Conservation (phyloP, 169 alveolate species). For the Plasmodium yoelii region DNA sequence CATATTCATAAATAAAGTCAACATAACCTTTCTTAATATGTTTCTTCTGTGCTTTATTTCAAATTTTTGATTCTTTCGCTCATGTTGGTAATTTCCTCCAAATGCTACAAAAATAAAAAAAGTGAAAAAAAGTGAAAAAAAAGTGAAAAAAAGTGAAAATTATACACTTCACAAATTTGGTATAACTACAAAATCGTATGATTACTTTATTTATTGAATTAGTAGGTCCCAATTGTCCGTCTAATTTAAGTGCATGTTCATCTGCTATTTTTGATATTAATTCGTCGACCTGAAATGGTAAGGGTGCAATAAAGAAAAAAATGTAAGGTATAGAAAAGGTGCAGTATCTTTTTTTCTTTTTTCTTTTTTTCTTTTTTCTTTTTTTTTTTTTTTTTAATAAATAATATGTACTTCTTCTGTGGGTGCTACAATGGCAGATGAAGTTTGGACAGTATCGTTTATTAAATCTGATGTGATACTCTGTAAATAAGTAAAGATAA, state of each 20-base stretch:
- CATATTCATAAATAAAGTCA: too few relatives aligned
- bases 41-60: slow-evolving; percentile 4
- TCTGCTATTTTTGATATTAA: slow-evolving; percentile 71
- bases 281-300: slow-evolving; percentile 38
- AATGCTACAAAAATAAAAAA: slow-evolving; percentile 39
- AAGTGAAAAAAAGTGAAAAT: too few relatives aligned
- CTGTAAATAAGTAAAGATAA: slow-evolving; percentile 10
- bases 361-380: slow-evolving; percentile 1
- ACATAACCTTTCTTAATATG: background rate
- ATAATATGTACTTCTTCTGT: slow-evolving; percentile 51
- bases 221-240: slow-evolving; percentile 69
- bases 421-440: slow-evolving; percentile 64
- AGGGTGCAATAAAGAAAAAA: slow-evolving; percentile 10
- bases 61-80: slow-evolving; percentile 73
- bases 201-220: slow-evolving; percentile 50
- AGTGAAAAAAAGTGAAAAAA: too few relatives aligned
- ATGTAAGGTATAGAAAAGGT: background rate
- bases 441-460: slow-evolving; percentile 66
- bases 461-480: slow-evolving; percentile 51
- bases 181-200: too few relatives aligned
- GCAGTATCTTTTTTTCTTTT: background rate
- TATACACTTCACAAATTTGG: background rate
- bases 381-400: slow-evolving; percentile 5
- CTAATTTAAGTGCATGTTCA: slow-evolving; percentile 60
- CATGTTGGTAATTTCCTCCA: slow-evolving; percentile 68